These are phyloP conservation scores for Candida oleophila DNA, from an alignment of 805 yeast genomes.

Conservation along the genomic window DNA sequence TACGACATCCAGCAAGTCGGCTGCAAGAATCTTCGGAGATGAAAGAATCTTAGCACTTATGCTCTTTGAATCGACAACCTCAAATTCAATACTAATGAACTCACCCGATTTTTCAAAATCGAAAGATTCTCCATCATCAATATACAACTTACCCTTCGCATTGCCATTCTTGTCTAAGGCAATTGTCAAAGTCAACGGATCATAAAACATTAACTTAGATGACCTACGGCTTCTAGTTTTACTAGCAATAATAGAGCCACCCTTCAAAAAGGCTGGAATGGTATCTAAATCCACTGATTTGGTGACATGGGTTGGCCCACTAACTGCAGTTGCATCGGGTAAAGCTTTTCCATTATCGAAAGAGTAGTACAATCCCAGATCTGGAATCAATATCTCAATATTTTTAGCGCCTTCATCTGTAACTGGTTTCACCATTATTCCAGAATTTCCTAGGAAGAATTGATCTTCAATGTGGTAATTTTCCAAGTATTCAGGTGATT, in stretches of 20 bases:
- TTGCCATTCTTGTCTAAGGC: constrained; percentile 49
- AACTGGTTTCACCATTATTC: constrained; percentile 79
- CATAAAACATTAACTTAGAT: constrained; percentile 67
- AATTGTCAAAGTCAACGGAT: constrained; percentile 76
- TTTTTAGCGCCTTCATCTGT: constrained; percentile 48
- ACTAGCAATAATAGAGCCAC: constrained; percentile 72
- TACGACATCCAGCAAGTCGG: constrained; percentile 28
- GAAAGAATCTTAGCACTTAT: constrained; percentile 19
- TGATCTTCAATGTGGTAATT: constrained; percentile 73
- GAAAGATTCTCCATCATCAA: constrained; percentile 84
- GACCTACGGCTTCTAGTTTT: constrained; percentile 81
- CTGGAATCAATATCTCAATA: constrained; percentile 53
- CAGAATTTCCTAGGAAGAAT: constrained; percentile 72
- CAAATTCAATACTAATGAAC: constrained; percentile 43
- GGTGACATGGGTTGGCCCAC: constrained; percentile 16
- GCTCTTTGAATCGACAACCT: constrained; percentile 17
- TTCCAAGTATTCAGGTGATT: constrained; percentile 44
- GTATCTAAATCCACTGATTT: constrained; percentile 50
- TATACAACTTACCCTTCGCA: constrained; percentile 62
- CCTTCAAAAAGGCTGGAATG: constrained; percentile 71
- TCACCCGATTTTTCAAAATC: constrained; percentile 49
- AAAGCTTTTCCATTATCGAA: constrained; percentile 36
- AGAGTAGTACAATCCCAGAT: constrained; percentile 55
- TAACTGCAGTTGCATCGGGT: constrained; percentile 19
- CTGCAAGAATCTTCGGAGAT: constrained; percentile 7